Base-by-base conservation (phyloP, 371 early-diverging fungal genomes). In the Coemansia sp. region DNA sequence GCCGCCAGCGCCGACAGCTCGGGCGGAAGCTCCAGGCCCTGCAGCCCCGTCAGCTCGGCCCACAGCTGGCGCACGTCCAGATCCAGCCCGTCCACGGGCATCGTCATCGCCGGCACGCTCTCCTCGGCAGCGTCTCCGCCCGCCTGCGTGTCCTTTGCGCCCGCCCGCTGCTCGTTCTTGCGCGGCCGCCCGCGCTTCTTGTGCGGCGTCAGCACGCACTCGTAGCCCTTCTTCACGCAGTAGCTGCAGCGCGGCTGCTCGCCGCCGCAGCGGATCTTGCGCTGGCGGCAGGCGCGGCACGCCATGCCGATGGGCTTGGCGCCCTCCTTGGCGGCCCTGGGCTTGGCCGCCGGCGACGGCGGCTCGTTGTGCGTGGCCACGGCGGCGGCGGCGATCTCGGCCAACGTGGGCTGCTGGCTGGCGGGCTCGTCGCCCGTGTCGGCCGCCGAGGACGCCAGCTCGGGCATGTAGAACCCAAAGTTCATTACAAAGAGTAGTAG, bases 231-330 rank as follows among this genome's bases (percentile, higher is more conserved):
- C 33, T 72, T 72, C 6, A 72, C 65, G 38, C 74, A 72, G 58
- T 72, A 72, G 33, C 56, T 64, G 51, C 74, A 72, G 6, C 74
- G 69, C 1, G 74, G 74, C 1, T 58, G 74, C 50, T 72, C 74
- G 10, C 74, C 74, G 32, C 74, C 74, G 39, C 74, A 72, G 9
- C 74, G 51, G 58, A 72, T 72, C 61, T 72, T 72, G 54, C 74
- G 74, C 64, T 54, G 49, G 6, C 74, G 54, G 46, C 74, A 72
- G 0, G 74, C 74, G 2, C 74, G 54, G 12, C 74, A 72, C 7
- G 74, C 74, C 74, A 72, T 72, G 31, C 74, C 74, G 5, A 72
- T 72, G 12, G 74, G 74, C 44, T 66, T 57, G 0, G 37, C 12
- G 18, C 38, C 55, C 2, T 10, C 18, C 18, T 10, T 16, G 39